A percentile compares a stretch with the other conserved stretches of the same genome.
phyloP scores from a whole-genome alignment of 78 protist genomes.

The Dictyostelium brefeldianum region DNA sequence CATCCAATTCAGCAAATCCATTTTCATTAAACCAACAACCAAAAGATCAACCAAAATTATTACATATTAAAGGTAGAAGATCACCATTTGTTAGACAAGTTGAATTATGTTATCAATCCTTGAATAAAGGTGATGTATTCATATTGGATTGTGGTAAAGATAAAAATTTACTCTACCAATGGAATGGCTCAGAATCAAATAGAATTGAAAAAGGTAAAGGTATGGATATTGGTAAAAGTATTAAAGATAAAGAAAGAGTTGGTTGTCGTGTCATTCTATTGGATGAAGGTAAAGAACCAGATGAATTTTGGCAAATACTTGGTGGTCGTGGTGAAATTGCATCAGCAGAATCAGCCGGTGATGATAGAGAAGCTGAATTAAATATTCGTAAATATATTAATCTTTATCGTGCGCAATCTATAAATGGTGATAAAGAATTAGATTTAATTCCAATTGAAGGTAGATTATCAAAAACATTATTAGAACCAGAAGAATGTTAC shows the following conservation, averaged over 20 bases:
- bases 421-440: constrained; percentile 38
- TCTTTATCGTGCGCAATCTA: constrained; percentile 38
- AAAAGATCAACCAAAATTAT: constrained; percentile 80
- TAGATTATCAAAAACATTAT: constrained; percentile 53
- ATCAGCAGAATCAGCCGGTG: constrained; percentile 62
- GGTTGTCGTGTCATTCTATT: constrained; percentile 61
- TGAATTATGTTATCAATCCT: constrained; percentile 44
- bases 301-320: constrained; percentile 80
- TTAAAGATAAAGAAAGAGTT: constrained; percentile 84
- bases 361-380: constrained; percentile 83
- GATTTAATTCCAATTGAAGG: constrained; percentile 63
- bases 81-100: constrained; percentile 85
- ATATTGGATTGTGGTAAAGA: constrained; percentile 85
- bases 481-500: constrained; percentile 60
- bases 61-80: constrained; percentile 85
- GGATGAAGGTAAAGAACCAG: constrained; percentile 80
- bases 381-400: constrained; percentile 46
- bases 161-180: constrained; percentile 83
- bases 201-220: constrained; percentile 88
- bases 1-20: not conserved
- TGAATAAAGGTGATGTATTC: constrained; percentile 84
- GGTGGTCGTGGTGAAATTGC: constrained; percentile 78
- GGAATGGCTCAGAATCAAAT: constrained; percentile 88
- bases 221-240: constrained; percentile 83
- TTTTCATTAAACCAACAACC: constrained; percentile 62